Percentiles rank a stretch among this genome's conserved stretches.
phyloP scores from a whole-genome alignment of 2,329 filamentous ascomycete genomes.

The Scytalidium sp. region DNA sequence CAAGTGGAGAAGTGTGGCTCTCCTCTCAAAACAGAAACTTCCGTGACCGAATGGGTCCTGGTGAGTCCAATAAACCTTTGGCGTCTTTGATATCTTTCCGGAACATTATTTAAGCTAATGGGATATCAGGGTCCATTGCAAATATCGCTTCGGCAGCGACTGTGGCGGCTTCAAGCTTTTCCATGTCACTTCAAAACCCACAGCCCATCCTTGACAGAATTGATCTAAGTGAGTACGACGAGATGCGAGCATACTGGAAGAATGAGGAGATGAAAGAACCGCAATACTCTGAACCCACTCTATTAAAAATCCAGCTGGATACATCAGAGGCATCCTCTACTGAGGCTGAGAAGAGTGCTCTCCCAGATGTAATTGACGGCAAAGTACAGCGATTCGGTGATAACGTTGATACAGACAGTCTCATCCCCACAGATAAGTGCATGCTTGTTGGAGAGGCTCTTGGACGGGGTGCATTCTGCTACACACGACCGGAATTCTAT shows the following conservation, averaged over 20 bases:
- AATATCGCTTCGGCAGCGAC: conserved; percentile 42
- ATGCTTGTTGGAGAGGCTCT: conserved; percentile 27
- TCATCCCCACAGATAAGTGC: conserved; percentile 34
- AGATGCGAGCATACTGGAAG: conserved; percentile 10
- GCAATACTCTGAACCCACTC: background rate
- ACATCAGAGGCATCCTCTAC: background rate
- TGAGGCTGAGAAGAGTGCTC: conserved; percentile 12
- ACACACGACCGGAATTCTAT: conserved; percentile 38
- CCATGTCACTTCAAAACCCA: conserved; percentile 31
- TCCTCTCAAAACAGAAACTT: conserved; percentile 43
- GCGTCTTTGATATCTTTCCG: background rate
- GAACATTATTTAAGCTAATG: background rate
- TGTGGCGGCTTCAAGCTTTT: conserved; percentile 43
- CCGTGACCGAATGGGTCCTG: conserved; percentile 41
- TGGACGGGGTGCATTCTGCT: conserved; percentile 37
- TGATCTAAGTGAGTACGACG: background rate
- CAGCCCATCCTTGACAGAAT: conserved; percentile 10
- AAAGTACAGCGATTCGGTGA: conserved; percentile 40
- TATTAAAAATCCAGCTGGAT: background rate
- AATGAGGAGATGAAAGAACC: background rate
- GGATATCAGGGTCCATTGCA: conserved; percentile 35
- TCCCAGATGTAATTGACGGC: conserved; percentile 22
- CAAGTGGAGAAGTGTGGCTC: conserved; percentile 38
- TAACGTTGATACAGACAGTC: conserved; percentile 39
- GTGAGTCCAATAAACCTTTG: conserved; percentile 18